A percentile compares a stretch with the other conserved stretches of the same genome.
phyloP scores from a whole-genome alignment of 2,329 filamentous ascomycete genomes.

The Cordyceps cateniannulata region DNA sequence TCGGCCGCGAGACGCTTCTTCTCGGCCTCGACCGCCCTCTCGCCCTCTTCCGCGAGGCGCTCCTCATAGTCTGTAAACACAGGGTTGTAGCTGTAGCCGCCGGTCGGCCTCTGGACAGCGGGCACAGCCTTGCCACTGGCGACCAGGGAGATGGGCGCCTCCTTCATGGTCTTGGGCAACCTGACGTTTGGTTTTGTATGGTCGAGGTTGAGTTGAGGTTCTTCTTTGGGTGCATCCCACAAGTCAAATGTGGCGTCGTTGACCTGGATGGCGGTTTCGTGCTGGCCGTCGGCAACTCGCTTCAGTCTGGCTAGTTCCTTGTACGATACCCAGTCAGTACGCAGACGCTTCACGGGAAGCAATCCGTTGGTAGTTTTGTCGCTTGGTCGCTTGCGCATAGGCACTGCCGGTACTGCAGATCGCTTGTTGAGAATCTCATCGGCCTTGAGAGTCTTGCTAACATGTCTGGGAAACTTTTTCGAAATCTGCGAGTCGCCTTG shows the following conservation, averaged over 20 bases:
- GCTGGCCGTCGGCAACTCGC: constrained; percentile 69
- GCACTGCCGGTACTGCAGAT: constrained; percentile 73
- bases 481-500: constrained; percentile 61
- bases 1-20: constrained; percentile 63
- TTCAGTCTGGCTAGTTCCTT: constrained; percentile 77
- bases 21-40: constrained; percentile 74
- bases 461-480: constrained; percentile 57
- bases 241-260: constrained; percentile 69
- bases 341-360: constrained; percentile 66
- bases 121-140: constrained; percentile 74
- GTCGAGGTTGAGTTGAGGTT: constrained; percentile 49
- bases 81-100: constrained; percentile 90
- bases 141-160: constrained; percentile 74
- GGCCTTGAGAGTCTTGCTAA: constrained; percentile 73
- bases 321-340: constrained; percentile 72
- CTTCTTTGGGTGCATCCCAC: constrained; percentile 50
- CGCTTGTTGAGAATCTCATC: constrained; percentile 87
- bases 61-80: constrained; percentile 78
- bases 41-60: constrained; percentile 66
- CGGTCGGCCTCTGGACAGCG: constrained; percentile 70
- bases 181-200: constrained; percentile 59
- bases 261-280: constrained; percentile 46
- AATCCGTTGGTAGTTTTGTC: constrained; percentile 68
- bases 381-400: constrained; percentile 67
- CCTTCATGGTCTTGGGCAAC: constrained; percentile 67